These are phyloP conservation scores for Ophiostoma perfectum DNA, from an alignment of 2,329 filamentous ascomycete species.

Conservation along the genomic window DNA sequence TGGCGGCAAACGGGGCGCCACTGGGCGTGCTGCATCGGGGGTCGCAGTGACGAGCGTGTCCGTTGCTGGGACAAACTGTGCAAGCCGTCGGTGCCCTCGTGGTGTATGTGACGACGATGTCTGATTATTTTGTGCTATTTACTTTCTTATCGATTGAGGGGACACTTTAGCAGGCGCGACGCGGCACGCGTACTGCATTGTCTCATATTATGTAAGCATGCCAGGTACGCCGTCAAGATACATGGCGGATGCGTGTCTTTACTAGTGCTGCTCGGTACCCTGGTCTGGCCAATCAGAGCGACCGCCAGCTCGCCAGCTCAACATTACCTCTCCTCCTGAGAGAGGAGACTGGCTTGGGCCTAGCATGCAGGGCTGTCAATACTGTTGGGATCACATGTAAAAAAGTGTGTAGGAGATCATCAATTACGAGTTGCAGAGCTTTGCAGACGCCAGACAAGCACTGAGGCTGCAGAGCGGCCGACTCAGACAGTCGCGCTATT, in stretches of 20 bases:
- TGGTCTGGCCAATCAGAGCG: not conserved
- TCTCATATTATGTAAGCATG: not conserved
- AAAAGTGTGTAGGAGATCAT: not conserved
- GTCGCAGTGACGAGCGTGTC: not conserved
- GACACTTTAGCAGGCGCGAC: constrained; percentile 11
- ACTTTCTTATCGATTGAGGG: constrained; percentile 16
- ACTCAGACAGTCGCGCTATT: not conserved
- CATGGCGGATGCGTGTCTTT: not conserved
- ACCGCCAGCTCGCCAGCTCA: not conserved
- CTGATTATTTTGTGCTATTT: not conserved
- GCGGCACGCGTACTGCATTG: not conserved
- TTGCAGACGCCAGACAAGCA: not conserved
- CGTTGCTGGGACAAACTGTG: not conserved
- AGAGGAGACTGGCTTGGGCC: no score
- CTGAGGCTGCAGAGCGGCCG: not conserved
- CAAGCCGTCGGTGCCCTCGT: not conserved
- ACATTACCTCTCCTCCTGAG: not conserved
- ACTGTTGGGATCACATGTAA: constrained; percentile 16
- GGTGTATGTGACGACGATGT: constrained; percentile 1
- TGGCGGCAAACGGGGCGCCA: constrained; percentile 4
- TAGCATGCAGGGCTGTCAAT: not conserved
- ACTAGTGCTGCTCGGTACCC: not conserved
- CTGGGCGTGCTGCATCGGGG: constrained; percentile 5
- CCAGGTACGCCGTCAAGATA: not conserved
- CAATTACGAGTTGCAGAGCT: not conserved